Evolutionary conservation across 768 basidiomycete genomes (phyloP), one percentile per base, ranked within the genome.

Genomic region (Antrodiella citrinella): DNA sequence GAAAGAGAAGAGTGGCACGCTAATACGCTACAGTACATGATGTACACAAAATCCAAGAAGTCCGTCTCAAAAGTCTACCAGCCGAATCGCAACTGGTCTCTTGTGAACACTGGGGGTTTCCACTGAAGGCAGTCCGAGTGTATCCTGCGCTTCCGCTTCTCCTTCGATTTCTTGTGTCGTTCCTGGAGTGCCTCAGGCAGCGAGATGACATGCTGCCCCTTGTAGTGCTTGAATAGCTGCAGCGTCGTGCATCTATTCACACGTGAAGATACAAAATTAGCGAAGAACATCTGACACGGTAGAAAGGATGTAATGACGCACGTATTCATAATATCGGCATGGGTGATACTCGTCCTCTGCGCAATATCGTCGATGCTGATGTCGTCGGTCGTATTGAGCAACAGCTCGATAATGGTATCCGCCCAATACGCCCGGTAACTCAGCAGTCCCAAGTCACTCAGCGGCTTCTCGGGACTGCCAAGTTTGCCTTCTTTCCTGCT

Each of bases 311-410:
- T n/a, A n/a, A n/a, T n/a, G n/a, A n/a, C 92, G 67, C 65, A 97
- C 95, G 96, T 98, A 70, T 96, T 95, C 87, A 95, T 92, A 51
- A 99, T 84, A 65, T 99, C 96, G 24, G 86, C 83, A 59, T 95
- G 93, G 3, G 91, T 93, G 66, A 99, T 94, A 13, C 90, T 77
- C 2, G 95, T 98, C 70, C 82, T 87, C 67, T 94, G 88, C 7
- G 96, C 94, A 57, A 99, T 94, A 61, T 98, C 96, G 60, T 99
- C 96, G 58, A 99, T 86, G 65, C 86, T 91, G 49, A 98, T 72
- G 47, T 88, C 86, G 48, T 84, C 79, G 13, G 67, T 71, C 19
- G 80, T 76, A 53, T 75, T 79, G 54, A 95, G 69, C 42, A 99
- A 71, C 24, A 93, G 73, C 51, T 97, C 93, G 60, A 98, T 84